Evolutionary conservation across 352 stramenopile genomes (phyloP), one percentile per base, ranked within the genome.

Genomic region (Phytophthora uliginosa): DNA sequence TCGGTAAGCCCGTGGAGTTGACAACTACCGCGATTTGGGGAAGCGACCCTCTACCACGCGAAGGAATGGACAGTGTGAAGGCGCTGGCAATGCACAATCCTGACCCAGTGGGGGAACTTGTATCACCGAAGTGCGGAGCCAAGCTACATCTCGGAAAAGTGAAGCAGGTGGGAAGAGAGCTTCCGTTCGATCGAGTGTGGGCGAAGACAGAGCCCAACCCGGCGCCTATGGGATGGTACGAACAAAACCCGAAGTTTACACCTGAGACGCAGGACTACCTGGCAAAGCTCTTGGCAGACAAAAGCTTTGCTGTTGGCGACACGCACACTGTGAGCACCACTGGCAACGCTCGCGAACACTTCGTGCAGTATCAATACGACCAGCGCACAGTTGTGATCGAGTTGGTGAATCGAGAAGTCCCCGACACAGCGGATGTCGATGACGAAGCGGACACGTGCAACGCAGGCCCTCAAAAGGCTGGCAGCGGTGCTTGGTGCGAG

Each of bases 61-160:
- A 93, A 18, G 78, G 73, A 34, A 82, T 85, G 33, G 78, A 92
- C 28, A 95, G 88, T 54, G 83, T 94, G 1, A 81, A 84, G n/a
- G 86, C 84, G 1, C 26, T 85, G n/a, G 83, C 77, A 0, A 53
- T 81, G 42, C 65, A 90, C 42, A 73, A 79, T 17, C 88, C 86
- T 0, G 79, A 95, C 63, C 85, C 85, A 12, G 58, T n/a, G 13
- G 76, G 73, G 13, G 63, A 36, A 4, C 59, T 95, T 8, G 83
- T 94, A 31, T 93, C 88, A 2, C 82, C 86, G 1, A 73, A 83
- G 24, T 83, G 79, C 17, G 83, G 84, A n/a, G 74, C 82, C 2
- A 68, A 78, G 48, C 31, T 95, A 4, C 79, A 86, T 8, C 33
- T 95, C 0, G 88, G 88, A 8, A 60, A 59, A 17, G 78, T 95